phyloP scores from a whole-genome alignment of 768 basidiomycete species.

The Lactifluus echinatus region DNA sequence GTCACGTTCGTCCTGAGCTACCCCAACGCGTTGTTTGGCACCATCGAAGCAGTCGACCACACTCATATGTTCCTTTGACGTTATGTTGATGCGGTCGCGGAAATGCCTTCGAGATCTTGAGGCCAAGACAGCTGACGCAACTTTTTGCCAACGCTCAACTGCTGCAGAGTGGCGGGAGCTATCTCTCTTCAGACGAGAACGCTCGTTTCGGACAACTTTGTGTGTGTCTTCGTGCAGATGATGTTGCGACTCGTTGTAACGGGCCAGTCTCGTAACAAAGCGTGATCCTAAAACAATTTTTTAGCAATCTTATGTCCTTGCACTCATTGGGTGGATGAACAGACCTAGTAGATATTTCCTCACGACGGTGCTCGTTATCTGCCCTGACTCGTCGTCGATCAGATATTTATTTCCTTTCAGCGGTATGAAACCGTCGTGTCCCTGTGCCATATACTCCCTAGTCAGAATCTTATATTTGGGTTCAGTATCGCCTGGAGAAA shows the following conservation, averaged over 20 bases:
- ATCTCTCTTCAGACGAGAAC: slow-evolving; percentile 22
- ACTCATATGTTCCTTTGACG: slow-evolving; percentile 68
- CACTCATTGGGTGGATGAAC: not conserved
- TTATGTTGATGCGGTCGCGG: slow-evolving; percentile 48
- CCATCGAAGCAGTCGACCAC: slow-evolving; percentile 69
- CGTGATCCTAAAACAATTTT: slow-evolving; percentile 44
- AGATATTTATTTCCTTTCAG: slow-evolving; percentile 59
- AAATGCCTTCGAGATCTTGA: slow-evolving; percentile 47
- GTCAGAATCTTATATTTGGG: slow-evolving; percentile 73
- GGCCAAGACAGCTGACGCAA: slow-evolving; percentile 33
- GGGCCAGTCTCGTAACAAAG: slow-evolving; percentile 60
- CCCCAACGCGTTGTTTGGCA: slow-evolving; percentile 18
- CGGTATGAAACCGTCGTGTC: slow-evolving; percentile 73
- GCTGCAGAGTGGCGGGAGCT: slow-evolving; percentile 23
- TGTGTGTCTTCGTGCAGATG: slow-evolving; percentile 38
- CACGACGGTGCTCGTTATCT: slow-evolving; percentile 69
- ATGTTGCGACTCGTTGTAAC: slow-evolving; percentile 27
- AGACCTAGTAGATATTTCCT: slow-evolving; percentile 77
- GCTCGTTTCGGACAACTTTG: slow-evolving; percentile 40
- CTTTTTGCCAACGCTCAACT: slow-evolving; percentile 42
- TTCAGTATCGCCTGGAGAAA: slow-evolving; percentile 43
- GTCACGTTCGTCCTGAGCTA: slow-evolving; percentile 9
- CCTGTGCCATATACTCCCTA: slow-evolving; percentile 77
- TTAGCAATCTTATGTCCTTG: not conserved
- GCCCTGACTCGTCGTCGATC: slow-evolving; percentile 77